phyloP scores from a whole-genome alignment of 768 basidiomycete genomes.

The Pulveroboletus ravenelii region DNA sequence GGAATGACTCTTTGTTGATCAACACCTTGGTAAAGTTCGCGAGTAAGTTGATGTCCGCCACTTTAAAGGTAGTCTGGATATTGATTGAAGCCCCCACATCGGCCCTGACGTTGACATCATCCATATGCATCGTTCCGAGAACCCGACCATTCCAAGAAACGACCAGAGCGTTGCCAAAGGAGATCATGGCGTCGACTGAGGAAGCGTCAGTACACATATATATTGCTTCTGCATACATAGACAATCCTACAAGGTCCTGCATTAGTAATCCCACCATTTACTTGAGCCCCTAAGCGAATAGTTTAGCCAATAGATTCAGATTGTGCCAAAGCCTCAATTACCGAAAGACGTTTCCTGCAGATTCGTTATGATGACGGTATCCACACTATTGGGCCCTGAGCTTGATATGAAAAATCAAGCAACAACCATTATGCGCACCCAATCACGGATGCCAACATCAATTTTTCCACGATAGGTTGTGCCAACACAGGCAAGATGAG shows the following conservation, averaged over 20 bases:
- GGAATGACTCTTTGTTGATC: slow-evolving; percentile 60
- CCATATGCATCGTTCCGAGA: slow-evolving; percentile 59
- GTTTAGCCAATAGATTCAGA: slow-evolving; percentile 1
- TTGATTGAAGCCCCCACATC: slow-evolving; percentile 61
- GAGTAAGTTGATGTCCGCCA: slow-evolving; percentile 52
- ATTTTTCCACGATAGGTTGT: slow-evolving; percentile 67
- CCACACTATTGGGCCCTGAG: slow-evolving; percentile 37
- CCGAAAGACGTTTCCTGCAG: slow-evolving; percentile 56
- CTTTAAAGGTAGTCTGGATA: slow-evolving; percentile 49
- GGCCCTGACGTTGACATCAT: slow-evolving; percentile 52
- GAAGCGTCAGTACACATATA: slow-evolving; percentile 4
- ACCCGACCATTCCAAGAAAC: slow-evolving; percentile 55
- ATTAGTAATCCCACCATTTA: slow-evolving; percentile 62
- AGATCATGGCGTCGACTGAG: slow-evolving; percentile 61
- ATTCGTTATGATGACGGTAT: slow-evolving; percentile 58
- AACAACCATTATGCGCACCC: slow-evolving; percentile 35
- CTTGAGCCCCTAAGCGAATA: slow-evolving; percentile 36
- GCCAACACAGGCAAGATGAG: slow-evolving; percentile 67
- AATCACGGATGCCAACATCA: slow-evolving; percentile 54
- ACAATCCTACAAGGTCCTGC: slow-evolving; percentile 63
- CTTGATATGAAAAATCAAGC: background rate
- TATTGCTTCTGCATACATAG: background rate
- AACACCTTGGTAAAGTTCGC: slow-evolving; percentile 63
- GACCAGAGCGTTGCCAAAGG: slow-evolving; percentile 56
- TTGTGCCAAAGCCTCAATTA: slow-evolving; percentile 17